Evolutionary conservation across 805 yeast species (phyloP), one percentile per base, ranked within the genome.

Genomic region (Schwanniomyces polymorphus): DNA sequence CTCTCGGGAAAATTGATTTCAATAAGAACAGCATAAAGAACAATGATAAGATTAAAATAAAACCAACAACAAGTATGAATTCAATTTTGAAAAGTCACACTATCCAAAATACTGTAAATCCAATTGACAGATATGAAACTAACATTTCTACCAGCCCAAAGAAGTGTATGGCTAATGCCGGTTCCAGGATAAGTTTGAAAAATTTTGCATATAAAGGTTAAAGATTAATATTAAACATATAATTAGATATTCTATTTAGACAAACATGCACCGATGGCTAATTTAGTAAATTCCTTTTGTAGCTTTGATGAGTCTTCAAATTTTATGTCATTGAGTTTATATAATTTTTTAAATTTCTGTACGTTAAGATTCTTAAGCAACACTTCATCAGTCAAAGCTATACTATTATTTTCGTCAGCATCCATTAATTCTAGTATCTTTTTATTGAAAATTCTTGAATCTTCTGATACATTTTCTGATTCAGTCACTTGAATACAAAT

Each of bases 401-500:
- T 27, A 44, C 45, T 55, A 16, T 51, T 48, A 6, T 42, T 18
- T 10, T 45, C 38, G 9, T 39, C 26, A 0, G 46, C 47, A 2
- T 46, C 53, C 31, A 68, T 45, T 7, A 65, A 38, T 6, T 31
- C 41, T 1, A 43, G 10, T 18, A 75, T 50, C 50, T 78, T 72
- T 29, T 75, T 75, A 35, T 56, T 57, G 0, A 75, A 54, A 0
- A 61, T 61, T 1, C 68, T 56, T 1, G 57, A 60, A 2, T 52
- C 58, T 1, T 50, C 51, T n/a, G 52, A 60, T 2, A 40, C 18
- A 12, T 41, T 48, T 0, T 43, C 47, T 7, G 28, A 46, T 10
- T 64, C 63, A 23, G 70, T 38, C 2, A 85, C 71, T 50, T 80
- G 80, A n/a, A 86, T 59, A 9, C 77, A 81, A 4, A 86, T 58